Base-by-base conservation (phyloP, 2,329 filamentous ascomycete genomes). In the Pyrenochaeta sp. region DNA sequence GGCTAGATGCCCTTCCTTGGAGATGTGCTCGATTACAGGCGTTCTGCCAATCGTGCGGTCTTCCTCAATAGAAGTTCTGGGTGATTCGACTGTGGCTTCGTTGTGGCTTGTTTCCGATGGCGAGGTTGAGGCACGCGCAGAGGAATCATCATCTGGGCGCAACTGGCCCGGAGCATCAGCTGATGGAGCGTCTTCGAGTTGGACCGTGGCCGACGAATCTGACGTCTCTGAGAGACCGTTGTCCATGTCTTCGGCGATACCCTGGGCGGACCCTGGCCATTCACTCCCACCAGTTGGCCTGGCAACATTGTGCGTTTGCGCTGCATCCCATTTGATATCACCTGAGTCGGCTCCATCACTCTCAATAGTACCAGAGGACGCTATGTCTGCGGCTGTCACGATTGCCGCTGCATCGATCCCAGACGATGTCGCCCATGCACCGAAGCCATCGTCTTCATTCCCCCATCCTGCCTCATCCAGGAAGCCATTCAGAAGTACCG, bases 391-490 rank as follows among this genome's bases (percentile, higher is more conserved):
- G 7, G 58, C 43, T 10, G 45, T 27, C n/a, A 44, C 31, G 9
- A 44, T 10, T 18, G 42, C 31, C n/a, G 45, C 46, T 11, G 35
- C 35, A 36, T 51, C 40, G 31, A 48, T 45, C 40, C 27, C 39
- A 29, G 66, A 41, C 11, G 63, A 53, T 11, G 54, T 47, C 20
- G 67, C 57, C 73, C 73, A 75, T 15, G 53, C 71, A 12, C 65
- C 68, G 35, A 67, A 67, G 10, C 56, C 61, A n/a, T 67, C 70
- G 4, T 72, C 68, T 2, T 69, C 66, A 18, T 56, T 67, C 0
- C 70, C 72, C 74, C 74, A 76, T 18, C 69, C 69, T 11, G 73
- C 71, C 51, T 76, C 72, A 21, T 75, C 70, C 42, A 72, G 56
- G 45, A 75, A 75, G 6, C 62, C 70, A 46, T 66, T 68, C 23